These are phyloP conservation scores for Tremellales sp. DNA, from an alignment of 1,284 basidiomycete genomes.

Conservation along the genomic window DNA sequence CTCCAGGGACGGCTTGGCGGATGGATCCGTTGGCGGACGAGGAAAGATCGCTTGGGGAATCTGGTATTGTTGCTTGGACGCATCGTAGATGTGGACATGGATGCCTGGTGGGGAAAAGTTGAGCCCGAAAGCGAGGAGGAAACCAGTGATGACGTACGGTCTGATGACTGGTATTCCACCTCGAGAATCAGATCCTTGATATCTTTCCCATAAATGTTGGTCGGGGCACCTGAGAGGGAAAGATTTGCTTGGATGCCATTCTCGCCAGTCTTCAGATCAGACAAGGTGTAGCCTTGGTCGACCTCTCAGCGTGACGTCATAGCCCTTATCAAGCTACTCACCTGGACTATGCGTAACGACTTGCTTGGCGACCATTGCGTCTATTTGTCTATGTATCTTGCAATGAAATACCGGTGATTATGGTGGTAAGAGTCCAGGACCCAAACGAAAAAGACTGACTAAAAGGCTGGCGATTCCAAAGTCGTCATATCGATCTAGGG, in stretches of 20 bases:
- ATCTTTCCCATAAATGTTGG: slow-evolving; percentile 69
- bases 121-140: no score
- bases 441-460: no score
- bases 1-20: slow-evolving; percentile 30
- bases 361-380: no score
- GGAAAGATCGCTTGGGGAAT: slow-evolving; percentile 64
- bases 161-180: slow-evolving; percentile 20
- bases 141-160: slow-evolving; percentile 5
- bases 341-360: no score
- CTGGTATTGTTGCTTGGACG: slow-evolving; percentile 59
- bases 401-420: no score
- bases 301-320: no score
- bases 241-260: slow-evolving; percentile 59
- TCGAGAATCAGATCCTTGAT: slow-evolving; percentile 58
- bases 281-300: slow-evolving; percentile 56
- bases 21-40: slow-evolving; percentile 51
- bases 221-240: slow-evolving; percentile 57
- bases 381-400: no score
- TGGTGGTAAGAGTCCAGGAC: no score
- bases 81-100: slow-evolving; percentile 68
- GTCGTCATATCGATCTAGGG: no score
- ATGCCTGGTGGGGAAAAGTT: slow-evolving; percentile 52
- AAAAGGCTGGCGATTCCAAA: no score
- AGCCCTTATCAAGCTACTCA: no score
- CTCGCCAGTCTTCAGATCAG: slow-evolving; percentile 45